Base-by-base conservation (phyloP, 495 filamentous ascomycete species). In the Hypoxylon crocopeplum region DNA sequence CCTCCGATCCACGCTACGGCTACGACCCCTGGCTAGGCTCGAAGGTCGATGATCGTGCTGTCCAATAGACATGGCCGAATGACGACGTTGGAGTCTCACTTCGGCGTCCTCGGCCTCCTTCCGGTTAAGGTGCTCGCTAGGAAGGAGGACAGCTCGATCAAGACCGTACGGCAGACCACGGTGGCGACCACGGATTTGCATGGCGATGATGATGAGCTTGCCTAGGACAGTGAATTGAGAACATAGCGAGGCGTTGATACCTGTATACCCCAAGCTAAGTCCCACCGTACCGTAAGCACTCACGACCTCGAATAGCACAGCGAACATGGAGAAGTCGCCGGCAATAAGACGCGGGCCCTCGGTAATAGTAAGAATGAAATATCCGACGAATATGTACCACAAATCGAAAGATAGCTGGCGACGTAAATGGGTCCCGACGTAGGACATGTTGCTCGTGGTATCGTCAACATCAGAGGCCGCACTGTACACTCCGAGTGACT, bases 241-340 rank as follows among this genome's bases (percentile, higher is more conserved):
- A 15, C 83, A 89, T 62, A 98, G 92, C 0, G 88, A 90, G 5
- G 90, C 80, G 58, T 96, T 88, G 66, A 82, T 79, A 7, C 69
- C 74, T 0, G 89, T 81, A 45, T 93, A 96, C 5, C 94, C 94
- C 2, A 98, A 80, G 34, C 85, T 90, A 44, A 98, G 80, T 27
- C 94, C 94, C 30, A 98, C 94, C 2, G 93, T 98, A 55, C 94
- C 94, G 48, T 98, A 98, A 2, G 93, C 93, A 33, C 87, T 91
- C 49, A 96, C 87, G 39, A 95, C 85, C 62, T 98, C 93, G 64
- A 98, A 98, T 4, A 98, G 80, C 6, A 95, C 83, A 13, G 81
- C 76, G 71, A 94, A 98, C 64, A 93, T 77, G 45, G 88, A 87
- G 72, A 97, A 95, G 3, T 79, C 72, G 8, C 70, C 69, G 7